Evolutionary conservation across 257 asterid genomes (phyloP).

Genomic region (Primulina huaijiensis): DNA sequence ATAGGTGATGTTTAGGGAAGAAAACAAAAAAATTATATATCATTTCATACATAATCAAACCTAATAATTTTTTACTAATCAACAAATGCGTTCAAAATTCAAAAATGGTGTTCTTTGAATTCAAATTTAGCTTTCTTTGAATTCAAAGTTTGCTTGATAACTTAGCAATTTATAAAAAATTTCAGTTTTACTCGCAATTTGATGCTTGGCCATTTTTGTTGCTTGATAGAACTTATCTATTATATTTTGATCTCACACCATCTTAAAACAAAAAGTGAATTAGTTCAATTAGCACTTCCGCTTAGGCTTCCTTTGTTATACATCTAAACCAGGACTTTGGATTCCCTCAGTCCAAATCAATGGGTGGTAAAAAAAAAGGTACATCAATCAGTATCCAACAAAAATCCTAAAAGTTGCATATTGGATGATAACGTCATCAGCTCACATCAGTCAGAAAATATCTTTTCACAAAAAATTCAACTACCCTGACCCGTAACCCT

Average conservation of each 20-base stretch:
- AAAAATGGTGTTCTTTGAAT: no score
- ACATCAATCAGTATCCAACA: no score
- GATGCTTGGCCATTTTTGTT: not conserved
- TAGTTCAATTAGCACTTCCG: not conserved
- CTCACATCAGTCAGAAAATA: not conserved
- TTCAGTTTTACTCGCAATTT: not conserved
- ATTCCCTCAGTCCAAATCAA: not conserved
- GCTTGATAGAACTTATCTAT: not conserved
- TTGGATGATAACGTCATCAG: not conserved
- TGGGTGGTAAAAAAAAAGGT: no score
- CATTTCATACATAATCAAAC: no score
- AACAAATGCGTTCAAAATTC: no score
- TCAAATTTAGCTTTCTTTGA: no score
- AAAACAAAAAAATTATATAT: no score
- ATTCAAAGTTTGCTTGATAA: no score
- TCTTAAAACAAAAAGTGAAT: not conserved
- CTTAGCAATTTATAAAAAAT: no score
- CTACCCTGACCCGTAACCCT: not conserved
- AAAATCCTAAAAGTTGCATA: not conserved
- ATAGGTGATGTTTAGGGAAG: no score
- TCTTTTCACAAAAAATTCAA: not conserved
- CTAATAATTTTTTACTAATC: no score
- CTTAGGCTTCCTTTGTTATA: not conserved
- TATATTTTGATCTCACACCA: not conserved
- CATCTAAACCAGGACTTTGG: not conserved